Base-by-base conservation (phyloP, 1,284 basidiomycete species). In the Boletus smithii region DNA sequence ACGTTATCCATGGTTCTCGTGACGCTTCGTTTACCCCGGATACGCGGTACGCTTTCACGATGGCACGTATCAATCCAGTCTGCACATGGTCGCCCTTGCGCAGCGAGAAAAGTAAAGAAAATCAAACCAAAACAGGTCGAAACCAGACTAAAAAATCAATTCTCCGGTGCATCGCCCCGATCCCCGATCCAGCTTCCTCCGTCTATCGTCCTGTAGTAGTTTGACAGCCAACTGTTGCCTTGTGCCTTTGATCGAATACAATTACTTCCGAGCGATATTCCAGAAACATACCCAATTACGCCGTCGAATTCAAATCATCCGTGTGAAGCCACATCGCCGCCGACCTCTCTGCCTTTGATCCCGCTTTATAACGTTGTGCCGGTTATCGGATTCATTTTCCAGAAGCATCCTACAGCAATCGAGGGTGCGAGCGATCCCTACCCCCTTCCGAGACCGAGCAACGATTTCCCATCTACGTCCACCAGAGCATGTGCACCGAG, bases 401-500 rank as follows among this genome's bases (percentile, higher is more conserved):
- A 20, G 20, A 11, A 29, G 13, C 27, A 26, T 26, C n/a, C n/a
- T 10, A 20, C 33, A 34, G 33, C 16, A 17, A 16, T 9, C 8
- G 10, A 17, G 32, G 16, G 17, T 10, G 31, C 31, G 31, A 17
- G 17, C n/a, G 17, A 17, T 13, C 9, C 32, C 32, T 13, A 29
- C 13, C n/a, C 35, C 2, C 33, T 45, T 36, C 42, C 40, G 49
- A 58, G 14, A 18, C 39, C 40, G 44, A 54, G 33, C 31, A 22
- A 23, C 39, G 20, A 29, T 27, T n/a, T 31, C 42, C 50, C 35
- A 11, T 41, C 38, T 29, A 41, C 4, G 33, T 43, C 50, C 39
- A 37, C 20, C 11, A 22, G 16, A 22, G 35, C 56, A 58, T 60
- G 57, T 62, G 59, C 40, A 57, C 34, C 51, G 23, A n/a, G 39